Base-by-base conservation (phyloP, 139 green algal species). In the Coccomyxa sp. region DNA sequence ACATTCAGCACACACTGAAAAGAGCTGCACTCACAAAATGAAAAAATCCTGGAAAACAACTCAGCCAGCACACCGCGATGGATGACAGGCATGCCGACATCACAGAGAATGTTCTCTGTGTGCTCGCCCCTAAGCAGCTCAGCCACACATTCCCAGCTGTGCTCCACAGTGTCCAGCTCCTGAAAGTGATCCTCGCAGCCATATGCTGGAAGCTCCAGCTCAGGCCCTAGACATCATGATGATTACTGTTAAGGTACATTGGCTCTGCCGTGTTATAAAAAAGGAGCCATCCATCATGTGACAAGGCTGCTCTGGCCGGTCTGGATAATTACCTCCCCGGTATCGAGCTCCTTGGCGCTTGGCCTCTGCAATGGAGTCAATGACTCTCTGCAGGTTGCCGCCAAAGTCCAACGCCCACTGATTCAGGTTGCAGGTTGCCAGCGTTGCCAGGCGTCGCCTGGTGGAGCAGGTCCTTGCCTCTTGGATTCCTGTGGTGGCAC, bases 151-250 rank as follows among this genome's bases (percentile, higher is more conserved):
- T 98, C 96, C 96, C 96, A 99, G 17, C 87, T 95, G 87, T 98
- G 95, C 21, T 91, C 89, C 4, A 96, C 88, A 0, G 95, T 98
- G 88, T 98, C 95, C 60, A 93, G 85, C 89, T 99, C 97, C 81
- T 91, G 85, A 81, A 99, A 99, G 83, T 99, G 97, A 83, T 99
- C 97, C 87, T 99, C 97, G 85, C 97, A 99, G n/a, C 97, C 96
- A 82, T 99, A 99, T 14, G 97, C 97, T 14, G 92, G 90, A 0
- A 99, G 82, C 86, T 99, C 97, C 76, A 99, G 89, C 89, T 99
- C 97, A 0, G 97, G 97, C 0, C 97, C 97, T 9, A 98, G 87
- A 71, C 63, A 71, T 71, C 63, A 25, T 1, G 18, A 71, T 51
- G 3, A 51, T 51, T 3, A 7, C 38, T 51, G 38, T 51, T 25